Evolutionary conservation across 2,329 filamentous ascomycete genomes (phyloP), one percentile per base, ranked within the genome.

Genomic region (Xylaria sp.): DNA sequence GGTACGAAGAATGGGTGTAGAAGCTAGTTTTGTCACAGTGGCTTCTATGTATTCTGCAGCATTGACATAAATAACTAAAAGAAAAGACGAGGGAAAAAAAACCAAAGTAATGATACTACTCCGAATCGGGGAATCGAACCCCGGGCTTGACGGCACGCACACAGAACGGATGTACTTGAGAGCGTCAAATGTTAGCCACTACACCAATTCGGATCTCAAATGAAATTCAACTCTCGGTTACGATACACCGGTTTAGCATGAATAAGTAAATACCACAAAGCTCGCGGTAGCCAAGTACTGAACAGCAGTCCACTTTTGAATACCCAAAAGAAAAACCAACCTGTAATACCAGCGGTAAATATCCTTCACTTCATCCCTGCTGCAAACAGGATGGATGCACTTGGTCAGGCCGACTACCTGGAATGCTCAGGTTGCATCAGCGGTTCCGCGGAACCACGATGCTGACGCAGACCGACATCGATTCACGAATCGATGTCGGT

Each of bases 181-280:
- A 78, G 77, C 77, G 77, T 76, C 73, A 77, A 77, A 78, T 79
- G 77, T 79, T 78, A 73, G 73, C 77, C 77, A 79, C 76, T 76
- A 76, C 75, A 78, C 76, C 80, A 77, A 77, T 78, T 79, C 77
- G 77, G 77, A 37, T 10, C 10, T 37, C 4, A 8, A 8, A 1
- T 37, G 7, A 8, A 28, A 28, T 28, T 28, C 28, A 2, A 25
- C 25, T 25, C 25, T 25, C 3, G 28, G 28, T 28, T 28, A 6
- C 5, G 28, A 28, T 5, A 28, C 28, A 3, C 3, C 4, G 2
- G 28, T 28, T 28, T 28, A 28, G 28, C 28, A 5, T 28, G 28
- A 28, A 28, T 6, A 28, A 3, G 5, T 28, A 28, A 3, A 5
- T 28, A 28, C 28, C 3, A 5, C 3, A 28, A 28, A 28, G 4